Percentiles rank a stretch among this genome's conserved stretches.
phyloP scores from a whole-genome alignment of 768 basidiomycete species.

The Mycena filopes region DNA sequence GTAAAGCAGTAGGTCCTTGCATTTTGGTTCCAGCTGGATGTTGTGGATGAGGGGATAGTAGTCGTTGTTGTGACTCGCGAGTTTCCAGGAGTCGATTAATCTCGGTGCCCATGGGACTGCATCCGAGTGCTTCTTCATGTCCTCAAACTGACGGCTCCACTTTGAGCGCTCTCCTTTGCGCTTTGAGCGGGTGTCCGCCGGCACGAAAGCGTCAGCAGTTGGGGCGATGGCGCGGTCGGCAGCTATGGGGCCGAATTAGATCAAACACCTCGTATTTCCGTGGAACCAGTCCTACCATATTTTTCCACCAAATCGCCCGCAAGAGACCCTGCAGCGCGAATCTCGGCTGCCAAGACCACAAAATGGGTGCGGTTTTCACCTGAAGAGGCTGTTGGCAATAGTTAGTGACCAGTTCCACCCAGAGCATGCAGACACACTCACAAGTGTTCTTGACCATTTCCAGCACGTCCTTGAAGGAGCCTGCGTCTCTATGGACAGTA shows the following conservation, averaged over 20 bases:
- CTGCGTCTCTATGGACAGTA: neutral
- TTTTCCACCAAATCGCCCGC: conserved; percentile 13
- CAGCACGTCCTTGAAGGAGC: neutral
- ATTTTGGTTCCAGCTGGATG: too few relatives aligned
- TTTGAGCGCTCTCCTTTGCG: neutral
- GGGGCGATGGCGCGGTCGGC: neutral
- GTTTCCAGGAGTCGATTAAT: neutral
- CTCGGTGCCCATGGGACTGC: neutral
- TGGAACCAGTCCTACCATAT: neutral
- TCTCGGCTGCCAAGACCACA: neutral
- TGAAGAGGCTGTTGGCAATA: neutral
- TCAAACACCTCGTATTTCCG: neutral
- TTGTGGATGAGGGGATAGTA: too few relatives aligned
- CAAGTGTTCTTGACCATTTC: neutral
- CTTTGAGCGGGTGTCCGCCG: too few relatives aligned
- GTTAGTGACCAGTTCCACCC: neutral
- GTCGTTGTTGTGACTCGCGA: too few relatives aligned
- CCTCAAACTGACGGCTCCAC: conserved; percentile 3
- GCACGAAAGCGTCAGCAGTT: neutral
- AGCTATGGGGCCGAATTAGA: neutral
- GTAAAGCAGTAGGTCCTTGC: too few relatives aligned
- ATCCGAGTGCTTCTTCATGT: neutral
- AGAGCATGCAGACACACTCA: neutral
- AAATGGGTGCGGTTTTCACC: neutral
- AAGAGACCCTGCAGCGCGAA: neutral